Conservation (phyloP, 169 alveolate species). For the Cyclospora cayetanensis region DNA sequence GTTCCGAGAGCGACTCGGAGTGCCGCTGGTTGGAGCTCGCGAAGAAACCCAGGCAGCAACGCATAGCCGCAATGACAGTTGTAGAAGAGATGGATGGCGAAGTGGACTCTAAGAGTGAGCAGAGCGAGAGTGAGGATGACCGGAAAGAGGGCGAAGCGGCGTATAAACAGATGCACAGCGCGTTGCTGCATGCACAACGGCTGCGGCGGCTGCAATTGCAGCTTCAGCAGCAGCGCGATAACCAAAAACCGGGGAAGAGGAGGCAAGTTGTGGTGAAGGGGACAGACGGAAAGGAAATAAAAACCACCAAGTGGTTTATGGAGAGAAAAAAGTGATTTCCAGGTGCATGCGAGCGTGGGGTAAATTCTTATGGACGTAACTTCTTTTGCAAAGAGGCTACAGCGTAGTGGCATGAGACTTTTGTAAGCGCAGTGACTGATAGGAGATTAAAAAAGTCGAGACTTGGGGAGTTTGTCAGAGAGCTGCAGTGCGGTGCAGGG, state of each 20-base stretch:
- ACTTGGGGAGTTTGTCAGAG: too few relatives aligned
- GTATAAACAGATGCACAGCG: background rate
- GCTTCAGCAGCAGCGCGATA: conserved; percentile 1
- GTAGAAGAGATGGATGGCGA: background rate
- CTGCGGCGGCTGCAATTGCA: background rate
- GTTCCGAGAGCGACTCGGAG: background rate
- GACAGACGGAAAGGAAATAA: background rate
- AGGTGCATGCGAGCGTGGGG: too few relatives aligned
- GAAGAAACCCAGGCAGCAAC: background rate
- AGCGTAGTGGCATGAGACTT: too few relatives aligned
- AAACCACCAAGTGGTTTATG: conserved; percentile 16
- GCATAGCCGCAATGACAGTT: conserved; percentile 6
- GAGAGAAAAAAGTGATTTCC: conserved; percentile 59
- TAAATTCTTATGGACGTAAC: too few relatives aligned
- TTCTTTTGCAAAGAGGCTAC: too few relatives aligned
- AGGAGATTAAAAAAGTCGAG: too few relatives aligned
- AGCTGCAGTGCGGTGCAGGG: too few relatives aligned
- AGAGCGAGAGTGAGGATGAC: background rate
- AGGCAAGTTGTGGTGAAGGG: background rate
- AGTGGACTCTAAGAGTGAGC: background rate
- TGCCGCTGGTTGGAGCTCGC: conserved; percentile 14
- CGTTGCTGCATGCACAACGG: background rate
- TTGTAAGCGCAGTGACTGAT: too few relatives aligned
- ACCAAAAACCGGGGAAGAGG: background rate
- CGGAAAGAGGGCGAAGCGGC: background rate